phyloP scores from a whole-genome alignment of 2,329 filamentous ascomycete species.

The Chrysoporthe austroafricana region DNA sequence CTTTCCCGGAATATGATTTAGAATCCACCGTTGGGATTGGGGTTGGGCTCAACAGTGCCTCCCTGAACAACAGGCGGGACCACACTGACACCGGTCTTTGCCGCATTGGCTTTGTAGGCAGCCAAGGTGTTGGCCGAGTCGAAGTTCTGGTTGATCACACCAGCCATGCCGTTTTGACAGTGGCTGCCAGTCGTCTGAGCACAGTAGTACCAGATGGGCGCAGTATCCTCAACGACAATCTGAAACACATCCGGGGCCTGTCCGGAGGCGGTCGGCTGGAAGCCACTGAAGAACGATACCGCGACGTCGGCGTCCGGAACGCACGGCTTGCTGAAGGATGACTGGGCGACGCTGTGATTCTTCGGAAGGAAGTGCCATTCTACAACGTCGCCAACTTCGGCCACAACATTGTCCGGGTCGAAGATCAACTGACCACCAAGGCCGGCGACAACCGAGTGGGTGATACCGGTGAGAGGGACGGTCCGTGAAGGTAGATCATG shows the following conservation, averaged over 20 bases:
- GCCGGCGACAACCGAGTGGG: constrained; percentile 52
- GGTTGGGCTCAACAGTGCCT: constrained; percentile 45
- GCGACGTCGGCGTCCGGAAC: constrained; percentile 41
- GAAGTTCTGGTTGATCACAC: constrained; percentile 54
- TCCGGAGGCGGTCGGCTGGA: constrained; percentile 43
- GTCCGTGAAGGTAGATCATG: constrained; percentile 38
- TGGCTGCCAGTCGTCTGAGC: constrained; percentile 46
- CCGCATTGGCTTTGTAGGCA: constrained; percentile 43
- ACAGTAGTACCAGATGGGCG: constrained; percentile 51
- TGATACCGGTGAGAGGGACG: constrained; percentile 44
- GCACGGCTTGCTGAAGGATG: constrained; percentile 48
- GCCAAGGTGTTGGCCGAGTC: constrained; percentile 43
- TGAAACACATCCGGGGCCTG: constrained; percentile 49
- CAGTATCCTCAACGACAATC: constrained; percentile 45
- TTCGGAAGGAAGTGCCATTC: constrained; percentile 59
- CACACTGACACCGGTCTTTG: constrained; percentile 36
- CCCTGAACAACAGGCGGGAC: constrained; percentile 41
- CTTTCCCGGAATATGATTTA: constrained; percentile 20
- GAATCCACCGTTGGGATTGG: constrained; percentile 47
- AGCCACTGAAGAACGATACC: constrained; percentile 48
- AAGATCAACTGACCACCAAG: constrained; percentile 49
- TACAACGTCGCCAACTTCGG: constrained; percentile 55
- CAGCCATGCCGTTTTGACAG: constrained; percentile 55
- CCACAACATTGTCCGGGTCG: constrained; percentile 53
- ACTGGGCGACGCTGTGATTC: constrained; percentile 54